Base-by-base conservation (phyloP, 2,329 filamentous ascomycete species). In the Aspergillus floridensis region DNA sequence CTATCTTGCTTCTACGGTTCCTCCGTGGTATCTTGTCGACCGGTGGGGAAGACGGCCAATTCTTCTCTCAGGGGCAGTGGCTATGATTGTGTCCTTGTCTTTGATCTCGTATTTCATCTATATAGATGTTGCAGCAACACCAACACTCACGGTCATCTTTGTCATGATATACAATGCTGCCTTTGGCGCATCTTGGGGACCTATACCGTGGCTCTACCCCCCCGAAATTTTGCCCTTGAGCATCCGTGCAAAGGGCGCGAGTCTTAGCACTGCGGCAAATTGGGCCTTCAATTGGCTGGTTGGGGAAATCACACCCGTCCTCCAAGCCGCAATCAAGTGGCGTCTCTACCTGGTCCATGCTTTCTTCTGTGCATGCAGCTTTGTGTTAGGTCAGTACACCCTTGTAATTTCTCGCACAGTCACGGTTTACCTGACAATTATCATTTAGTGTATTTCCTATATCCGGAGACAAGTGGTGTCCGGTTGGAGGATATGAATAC, bases 201-300 rank as follows among this genome's bases (percentile, higher is more conserved):
- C 95, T 1, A 96, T 99, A 62, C 95, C 95, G 8, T 99, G 95
- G 95, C 81, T 99, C 16, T 98, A 98, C 75, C 95, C 95, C 14
- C 95, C 95, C n/a, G 95, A 99, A 82, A 99, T 99, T 78, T 82
- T 99, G 48, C 95, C 95, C 4, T 82, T 99, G 61, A 97, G 92
- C 80, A 97, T 98, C 73, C 88, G 95, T 70, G 96, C 93, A 61
- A 98, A 98, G 82, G 95, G 95, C 62, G 93, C 95, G 56, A 96
- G 92, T 83, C 78, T 99, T 74, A 97, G 93, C 61, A 98, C 95
- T 1, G 95, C 95, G 19, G 88, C 93, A 32, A 99, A 99, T 74
- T 99, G 95, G 95, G 92, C 93, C 1, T 96, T 95, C 78, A 99
- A 99, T 78, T 99, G 92, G 90, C 81, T 98, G 26, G 95, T 98